A percentile compares a stretch with the other conserved stretches of the same genome.
These are phyloP conservation scores for Phytopythium aichiense DNA, from an alignment of 352 stramenopile species.

Conservation along the genomic window DNA sequence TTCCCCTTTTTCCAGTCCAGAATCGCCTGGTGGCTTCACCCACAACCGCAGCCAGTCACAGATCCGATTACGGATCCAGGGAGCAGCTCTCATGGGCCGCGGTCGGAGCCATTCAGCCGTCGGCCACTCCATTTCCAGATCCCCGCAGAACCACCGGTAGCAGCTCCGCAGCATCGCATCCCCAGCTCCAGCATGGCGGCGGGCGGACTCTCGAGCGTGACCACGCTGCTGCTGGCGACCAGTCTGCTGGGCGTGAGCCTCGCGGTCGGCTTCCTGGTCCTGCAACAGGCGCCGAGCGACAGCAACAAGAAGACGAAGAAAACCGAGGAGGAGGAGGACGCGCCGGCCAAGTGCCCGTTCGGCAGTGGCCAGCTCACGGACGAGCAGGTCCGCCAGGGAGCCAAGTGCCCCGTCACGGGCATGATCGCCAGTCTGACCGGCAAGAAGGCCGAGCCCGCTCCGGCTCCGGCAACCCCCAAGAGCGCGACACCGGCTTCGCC, in stretches of 20 bases:
- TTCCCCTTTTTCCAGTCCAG: neutral
- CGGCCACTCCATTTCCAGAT: neutral
- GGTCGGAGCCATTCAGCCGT: neutral
- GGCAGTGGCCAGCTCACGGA: slow-evolving; percentile 22
- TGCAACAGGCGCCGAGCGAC: slow-evolving; percentile 25
- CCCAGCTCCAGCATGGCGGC: slow-evolving; percentile 23
- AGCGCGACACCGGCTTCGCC: neutral
- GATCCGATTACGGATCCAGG: neutral
- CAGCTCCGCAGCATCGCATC: slow-evolving; percentile 7
- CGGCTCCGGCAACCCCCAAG: slow-evolving; percentile 6
- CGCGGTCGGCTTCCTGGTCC: slow-evolving; percentile 54
- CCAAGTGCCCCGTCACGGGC: slow-evolving; percentile 37
- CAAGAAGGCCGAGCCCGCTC: slow-evolving; percentile 6
- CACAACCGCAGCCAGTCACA: slow-evolving; percentile 11
- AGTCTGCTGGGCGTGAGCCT: slow-evolving; percentile 57
- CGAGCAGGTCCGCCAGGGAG: slow-evolving; percentile 31
- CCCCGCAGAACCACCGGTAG: slow-evolving; percentile 4
- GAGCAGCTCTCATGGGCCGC: neutral
- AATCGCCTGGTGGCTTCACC: slow-evolving; percentile 1
- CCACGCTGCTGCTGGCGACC: slow-evolving; percentile 51
- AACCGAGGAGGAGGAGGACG: slow-evolving; percentile 9
- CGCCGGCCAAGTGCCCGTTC: slow-evolving; percentile 16
- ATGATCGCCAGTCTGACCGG: slow-evolving; percentile 16
- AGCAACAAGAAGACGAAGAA: slow-evolving; percentile 15
- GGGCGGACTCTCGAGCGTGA: slow-evolving; percentile 23